A percentile compares a stretch with the other conserved stretches of the same genome.
Conservation (phyloP, 1,139 yeast genomes). For the Yamadazyma mexicana region DNA sequence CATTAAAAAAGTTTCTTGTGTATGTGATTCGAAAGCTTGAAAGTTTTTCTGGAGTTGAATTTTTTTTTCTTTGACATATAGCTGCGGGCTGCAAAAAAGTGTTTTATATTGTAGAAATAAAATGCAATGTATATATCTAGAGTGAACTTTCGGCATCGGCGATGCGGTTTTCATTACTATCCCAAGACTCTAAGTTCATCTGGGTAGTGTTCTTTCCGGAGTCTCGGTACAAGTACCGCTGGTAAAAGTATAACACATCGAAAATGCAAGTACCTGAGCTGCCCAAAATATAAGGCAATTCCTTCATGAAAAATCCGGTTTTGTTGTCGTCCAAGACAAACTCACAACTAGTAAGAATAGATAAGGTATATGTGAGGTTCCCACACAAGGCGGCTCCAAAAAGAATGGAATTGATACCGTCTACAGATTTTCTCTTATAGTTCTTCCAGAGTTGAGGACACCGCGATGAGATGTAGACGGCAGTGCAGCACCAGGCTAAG, state of each 20-base stretch:
- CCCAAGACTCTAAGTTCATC: constrained; percentile 25
- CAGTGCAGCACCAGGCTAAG: constrained; percentile 82
- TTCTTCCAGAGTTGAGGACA: constrained; percentile 84
- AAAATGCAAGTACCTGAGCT: constrained; percentile 84
- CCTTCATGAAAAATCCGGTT: constrained; percentile 56
- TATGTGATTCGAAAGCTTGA: background rate
- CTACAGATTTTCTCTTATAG: constrained; percentile 72
- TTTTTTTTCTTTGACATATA: background rate
- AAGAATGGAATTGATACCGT: constrained; percentile 77
- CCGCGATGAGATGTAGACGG: constrained; percentile 73
- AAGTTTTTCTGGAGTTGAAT: no score
- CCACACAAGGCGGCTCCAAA: constrained; percentile 80
- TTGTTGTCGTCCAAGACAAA: constrained; percentile 34
- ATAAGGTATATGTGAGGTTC: constrained; percentile 75
- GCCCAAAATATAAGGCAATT: constrained; percentile 81
- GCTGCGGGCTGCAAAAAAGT: background rate
- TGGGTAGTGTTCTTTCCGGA: constrained; percentile 26
- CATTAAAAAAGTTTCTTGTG: background rate
- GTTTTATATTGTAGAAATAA: no score
- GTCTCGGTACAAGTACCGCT: constrained; percentile 42
- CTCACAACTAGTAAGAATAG: constrained; percentile 59
- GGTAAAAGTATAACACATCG: constrained; percentile 75
- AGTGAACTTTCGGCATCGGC: constrained; percentile 1
- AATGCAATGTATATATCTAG: background rate
- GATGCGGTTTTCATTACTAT: background rate